phyloP scores from a whole-genome alignment of 208 protist species.

The Trypanosoma rangeli region DNA sequence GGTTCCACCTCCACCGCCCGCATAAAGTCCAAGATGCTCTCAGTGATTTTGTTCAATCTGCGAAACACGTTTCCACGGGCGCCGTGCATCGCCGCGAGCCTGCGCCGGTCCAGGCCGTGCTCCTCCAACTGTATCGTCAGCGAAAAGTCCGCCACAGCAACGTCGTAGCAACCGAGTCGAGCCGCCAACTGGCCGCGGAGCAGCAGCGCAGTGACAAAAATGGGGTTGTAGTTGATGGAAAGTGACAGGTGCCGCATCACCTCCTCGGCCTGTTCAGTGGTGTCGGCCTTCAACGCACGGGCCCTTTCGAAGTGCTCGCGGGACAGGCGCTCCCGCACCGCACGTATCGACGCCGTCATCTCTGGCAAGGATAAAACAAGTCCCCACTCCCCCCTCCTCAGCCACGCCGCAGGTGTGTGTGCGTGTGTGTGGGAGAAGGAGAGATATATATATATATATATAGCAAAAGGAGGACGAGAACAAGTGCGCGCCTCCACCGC shows the following conservation, averaged over 20 bases:
- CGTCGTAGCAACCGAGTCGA: conserved; percentile 30
- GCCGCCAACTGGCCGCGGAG: conserved; percentile 44
- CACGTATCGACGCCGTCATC: conserved; percentile 8
- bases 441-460: conserved; percentile 13
- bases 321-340: conserved; percentile 26
- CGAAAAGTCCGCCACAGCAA: conserved; percentile 62
- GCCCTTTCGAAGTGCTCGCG: conserved; percentile 54
- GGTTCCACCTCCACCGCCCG: conserved; percentile 69
- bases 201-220: conserved; percentile 48
- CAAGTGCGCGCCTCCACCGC: neutral
- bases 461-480: neutral
- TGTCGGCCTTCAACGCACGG: conserved; percentile 39
- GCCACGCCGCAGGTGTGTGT: neutral
- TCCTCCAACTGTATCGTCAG: conserved; percentile 77
- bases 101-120: conserved; percentile 38
- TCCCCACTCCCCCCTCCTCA: neutral
- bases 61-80: conserved; percentile 49
- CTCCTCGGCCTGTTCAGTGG: conserved; percentile 32
- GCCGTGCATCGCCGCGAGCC: conserved; percentile 62
- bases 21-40: conserved; percentile 68
- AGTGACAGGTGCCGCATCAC: conserved; percentile 43
- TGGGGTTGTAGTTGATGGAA: conserved; percentile 48
- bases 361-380: neutral
- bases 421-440: too few species aligned
- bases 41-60: conserved; percentile 45